Base-by-base conservation (phyloP, 169 alveolate species). In the Cryptosporidium andersoni region DNA sequence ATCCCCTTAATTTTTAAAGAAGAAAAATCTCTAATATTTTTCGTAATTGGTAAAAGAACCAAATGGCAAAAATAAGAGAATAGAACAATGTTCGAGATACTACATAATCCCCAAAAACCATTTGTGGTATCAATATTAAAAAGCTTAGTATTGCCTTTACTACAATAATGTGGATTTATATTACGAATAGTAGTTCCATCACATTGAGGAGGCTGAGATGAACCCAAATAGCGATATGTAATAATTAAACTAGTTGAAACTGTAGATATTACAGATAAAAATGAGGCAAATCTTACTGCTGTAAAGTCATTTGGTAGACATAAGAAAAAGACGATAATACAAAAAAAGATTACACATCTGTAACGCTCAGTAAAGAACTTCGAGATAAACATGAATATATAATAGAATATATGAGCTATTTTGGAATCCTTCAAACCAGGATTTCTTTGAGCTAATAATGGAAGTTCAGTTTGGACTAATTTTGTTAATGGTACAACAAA, bases 41-140 rank as follows among this genome's bases (percentile, higher is more conserved):
- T 40, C 55, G 85, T 74, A 42, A 63, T 42, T 25, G 85, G 85
- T 4, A 74, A 58, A 9, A 74, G 37, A 39, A 74, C 60, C 6
- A 74, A 58, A 25, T 74, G 85, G 7, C 85, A 74, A 39, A 74
- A 74, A 42, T 74, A 63, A 25, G 85, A 74, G 25, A 74, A 74
- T 12, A 74, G 60, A 4, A 74, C 60, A 14, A 74, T 74, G 43
- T 74, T 74, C 0, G 85, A 74, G 47, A 74, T 64, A 16, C 85
- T 45, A 3, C 51, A 36, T 43, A 74, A 58, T 58, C 36, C 60
- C 85, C 85, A 74, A 62, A 74, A 53, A 3, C 43, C 51, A 16
- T 1, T 56, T n/a, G 60, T 25, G 1, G 85, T 45, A 9, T 16
- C 34, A 9, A 11, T 14, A 43, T 74, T 74, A 48, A 74, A 53